A percentile compares a stretch with the other conserved stretches of the same genome.
These are phyloP conservation scores for Bisporella sp. DNA, from an alignment of 2,329 filamentous ascomycete genomes.

Conservation along the genomic window DNA sequence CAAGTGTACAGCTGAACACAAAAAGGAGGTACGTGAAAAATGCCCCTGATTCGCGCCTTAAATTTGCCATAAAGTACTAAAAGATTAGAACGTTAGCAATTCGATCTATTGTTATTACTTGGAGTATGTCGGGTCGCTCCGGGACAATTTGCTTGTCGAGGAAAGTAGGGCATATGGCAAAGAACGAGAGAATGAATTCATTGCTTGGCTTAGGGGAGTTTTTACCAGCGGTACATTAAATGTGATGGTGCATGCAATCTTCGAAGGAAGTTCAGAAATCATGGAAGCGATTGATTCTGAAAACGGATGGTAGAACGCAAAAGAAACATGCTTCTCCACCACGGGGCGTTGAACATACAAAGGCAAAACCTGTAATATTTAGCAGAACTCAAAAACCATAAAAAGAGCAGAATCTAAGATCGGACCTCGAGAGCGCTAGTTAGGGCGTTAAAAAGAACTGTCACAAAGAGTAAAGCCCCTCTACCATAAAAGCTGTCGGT, in stretches of 20 bases:
- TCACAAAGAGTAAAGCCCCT: slow-evolving; percentile 60
- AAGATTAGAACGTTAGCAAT: slow-evolving; percentile 34
- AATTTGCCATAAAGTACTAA: slow-evolving; percentile 80
- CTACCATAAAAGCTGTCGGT: slow-evolving; percentile 56
- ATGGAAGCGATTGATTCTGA: slow-evolving; percentile 84
- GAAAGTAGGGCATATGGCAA: no score
- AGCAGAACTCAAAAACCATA: slow-evolving; percentile 51
- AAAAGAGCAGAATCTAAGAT: neutral
- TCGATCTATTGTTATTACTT: no score
- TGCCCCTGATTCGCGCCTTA: slow-evolving; percentile 55
- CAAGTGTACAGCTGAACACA: slow-evolving; percentile 40
- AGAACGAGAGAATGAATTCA: no score
- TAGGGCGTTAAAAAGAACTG: slow-evolving; percentile 59
- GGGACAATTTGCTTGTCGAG: no score
- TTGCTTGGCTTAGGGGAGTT: no score
- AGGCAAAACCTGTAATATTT: slow-evolving; percentile 46
- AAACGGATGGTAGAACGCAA: slow-evolving; percentile 85
- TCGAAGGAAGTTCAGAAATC: slow-evolving; percentile 81
- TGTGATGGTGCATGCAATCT: slow-evolving; percentile 61
- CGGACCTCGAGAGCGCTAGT: slow-evolving; percentile 47
- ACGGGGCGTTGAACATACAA: slow-evolving; percentile 85
- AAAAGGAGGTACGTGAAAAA: slow-evolving; percentile 72
- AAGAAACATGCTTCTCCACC: slow-evolving; percentile 83
- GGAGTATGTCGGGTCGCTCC: no score
- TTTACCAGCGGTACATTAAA: slow-evolving; percentile 51